Base-by-base conservation (phyloP, 192 early-diverging fungal genomes). In the Kickxella alabastrina region DNA sequence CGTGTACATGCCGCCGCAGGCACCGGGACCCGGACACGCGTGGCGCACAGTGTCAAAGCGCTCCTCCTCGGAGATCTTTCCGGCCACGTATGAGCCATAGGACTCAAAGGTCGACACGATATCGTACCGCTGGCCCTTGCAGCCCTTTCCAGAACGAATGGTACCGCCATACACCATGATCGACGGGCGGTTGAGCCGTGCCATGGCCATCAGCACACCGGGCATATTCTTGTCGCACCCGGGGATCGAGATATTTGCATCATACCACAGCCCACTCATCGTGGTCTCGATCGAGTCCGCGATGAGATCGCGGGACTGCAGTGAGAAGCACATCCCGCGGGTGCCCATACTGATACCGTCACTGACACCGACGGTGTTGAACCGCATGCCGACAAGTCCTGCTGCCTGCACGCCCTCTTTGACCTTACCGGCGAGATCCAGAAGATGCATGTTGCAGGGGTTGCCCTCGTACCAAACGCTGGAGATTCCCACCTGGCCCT, bases 401-500 rank as follows among this genome's bases (percentile, higher is more conserved):
- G 91, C 90, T 6, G 87, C 75, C 63, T 85, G 59, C 26, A 99
- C 95, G 54, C 94, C 95, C 57, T 91, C 82, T 65, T 99, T 99
- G 50, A 99, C 93, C 47, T 87, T 77, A 15, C 40, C 80, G 7
- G 94, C 80, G 13, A 99, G 80, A 59, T 95, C 90, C 44, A 87
- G 69, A 29, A 99, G 80, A 53, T 99, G 97, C 97, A 99, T 99
- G 75, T 99, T 99, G 81, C 97, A 99, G 9, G 97, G 93, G 76
- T 99, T 99, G 52, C 97, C 97, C 66, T 99, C 97, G 63, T 92
- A 97, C 92, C 94, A 93, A 78, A 99, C 93, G 74, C 86, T 89
- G 7, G 91, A 83, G 59, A 99, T 99, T 27, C 97, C 97, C 24
- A 99, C 91, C 78, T 97, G 94, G 15, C 92, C 83, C 65, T 90